Conservation (phyloP, 768 basidiomycete species). For the Rhodotorula babjevae region DNA sequence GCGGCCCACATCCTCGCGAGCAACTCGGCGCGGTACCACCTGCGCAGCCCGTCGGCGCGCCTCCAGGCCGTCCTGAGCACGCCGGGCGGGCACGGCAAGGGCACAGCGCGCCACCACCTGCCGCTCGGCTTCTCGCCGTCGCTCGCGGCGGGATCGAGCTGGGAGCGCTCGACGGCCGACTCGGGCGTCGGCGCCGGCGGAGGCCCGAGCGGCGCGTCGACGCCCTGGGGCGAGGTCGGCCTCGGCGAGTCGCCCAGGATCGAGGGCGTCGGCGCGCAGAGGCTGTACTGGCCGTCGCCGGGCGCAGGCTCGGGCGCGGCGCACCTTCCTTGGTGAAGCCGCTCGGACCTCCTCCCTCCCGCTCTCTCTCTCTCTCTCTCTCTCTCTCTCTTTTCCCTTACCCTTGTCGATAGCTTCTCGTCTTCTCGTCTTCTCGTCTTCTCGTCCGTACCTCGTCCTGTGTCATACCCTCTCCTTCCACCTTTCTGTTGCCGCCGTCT, state of each 20-base stretch:
- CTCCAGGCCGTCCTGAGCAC: constrained; percentile 19
- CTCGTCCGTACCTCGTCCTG: background rate
- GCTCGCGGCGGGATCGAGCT: constrained; percentile 15
- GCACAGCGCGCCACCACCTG: background rate
- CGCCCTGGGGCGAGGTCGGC: background rate
- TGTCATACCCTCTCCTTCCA: background rate
- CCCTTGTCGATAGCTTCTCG: background rate
- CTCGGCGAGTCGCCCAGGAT: background rate
- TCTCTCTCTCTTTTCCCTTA: too few relatives aligned
- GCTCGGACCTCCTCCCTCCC: too few relatives aligned
- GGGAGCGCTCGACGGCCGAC: constrained; percentile 6
- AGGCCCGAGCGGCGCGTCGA: background rate
- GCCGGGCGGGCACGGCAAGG: constrained; percentile 9
- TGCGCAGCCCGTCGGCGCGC: constrained; percentile 19
- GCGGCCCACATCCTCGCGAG: background rate
- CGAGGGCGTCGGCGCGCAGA: background rate
- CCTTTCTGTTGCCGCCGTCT: background rate
- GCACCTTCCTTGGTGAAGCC: constrained; percentile 6
- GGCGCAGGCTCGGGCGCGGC: background rate
- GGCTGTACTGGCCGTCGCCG: constrained; percentile 9
- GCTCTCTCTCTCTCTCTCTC: background rate
- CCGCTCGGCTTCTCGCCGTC: constrained; percentile 29
- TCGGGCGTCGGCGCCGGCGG: too few relatives aligned
- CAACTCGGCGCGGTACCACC: constrained; percentile 4
- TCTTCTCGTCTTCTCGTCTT: background rate